Conservation (phyloP, 2,329 filamentous ascomycete genomes). For the Diaporthe citriasiana region DNA sequence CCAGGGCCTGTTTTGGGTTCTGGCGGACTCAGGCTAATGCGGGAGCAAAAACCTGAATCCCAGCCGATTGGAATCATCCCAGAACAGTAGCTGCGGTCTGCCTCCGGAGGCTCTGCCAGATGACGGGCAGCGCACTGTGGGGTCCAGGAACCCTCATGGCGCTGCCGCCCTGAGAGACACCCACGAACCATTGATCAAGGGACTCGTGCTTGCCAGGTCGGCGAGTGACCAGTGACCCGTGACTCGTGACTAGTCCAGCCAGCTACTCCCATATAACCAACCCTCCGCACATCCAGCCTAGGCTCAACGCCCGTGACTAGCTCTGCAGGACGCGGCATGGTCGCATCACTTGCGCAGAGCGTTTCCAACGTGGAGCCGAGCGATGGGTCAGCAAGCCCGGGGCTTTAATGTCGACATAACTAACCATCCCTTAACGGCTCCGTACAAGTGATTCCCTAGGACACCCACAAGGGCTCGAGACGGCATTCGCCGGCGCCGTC, state of each 20-base stretch:
- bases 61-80: conserved; percentile 9
- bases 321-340: conserved; percentile 32
- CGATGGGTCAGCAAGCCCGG: conserved; percentile 35
- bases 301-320: conserved; percentile 24
- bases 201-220: background rate
- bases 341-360: conserved; percentile 21
- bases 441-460: background rate
- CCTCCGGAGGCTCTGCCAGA: conserved; percentile 22
- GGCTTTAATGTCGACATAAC: conserved; percentile 10
- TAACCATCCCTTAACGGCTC: background rate
- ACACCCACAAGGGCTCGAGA: background rate
- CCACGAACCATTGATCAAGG: conserved; percentile 15
- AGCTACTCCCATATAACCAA: background rate
- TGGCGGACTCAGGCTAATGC: conserved; percentile 37
- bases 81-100: background rate
- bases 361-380: conserved; percentile 35
- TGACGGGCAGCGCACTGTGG: conserved; percentile 15
- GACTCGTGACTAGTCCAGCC: background rate
- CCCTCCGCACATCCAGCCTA: background rate
- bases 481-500: background rate
- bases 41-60: conserved; percentile 25
- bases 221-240: background rate
- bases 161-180: background rate
- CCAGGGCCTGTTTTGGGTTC: conserved; percentile 31
- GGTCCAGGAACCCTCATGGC: conserved; percentile 8